Evolutionary conservation across 2,329 filamentous ascomycete genomes (phyloP), one percentile per base, ranked within the genome.

Genomic region (Sporothrix phasma): DNA sequence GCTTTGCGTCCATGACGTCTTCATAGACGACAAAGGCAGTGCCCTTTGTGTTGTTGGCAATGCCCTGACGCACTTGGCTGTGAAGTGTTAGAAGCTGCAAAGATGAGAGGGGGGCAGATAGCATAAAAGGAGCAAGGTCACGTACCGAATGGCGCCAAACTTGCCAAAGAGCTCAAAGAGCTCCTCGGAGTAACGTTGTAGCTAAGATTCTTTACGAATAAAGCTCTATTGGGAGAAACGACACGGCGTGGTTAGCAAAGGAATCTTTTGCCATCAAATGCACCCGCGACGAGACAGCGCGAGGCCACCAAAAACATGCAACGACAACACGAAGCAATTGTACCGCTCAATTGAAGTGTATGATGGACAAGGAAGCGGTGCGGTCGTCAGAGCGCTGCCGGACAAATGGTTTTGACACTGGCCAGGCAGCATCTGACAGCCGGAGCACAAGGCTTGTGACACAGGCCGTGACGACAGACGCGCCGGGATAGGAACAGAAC

Each of bases 141-240:
- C 86, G 73, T 88, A 94, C 91, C 92, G 89, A 76, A 97, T 93
- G 71, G 92, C 89, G 68, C 92, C 92, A 76, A 96, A 97, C 80
- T 96, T 96, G 77, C 90, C 92, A 81, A 99, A 99, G 75, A 99
- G 89, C 76, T 97, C 93, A 79, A 97, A 99, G 70, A 99, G 86
- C 79, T 97, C 92, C 80, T 97, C 92, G 73, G 89, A 74, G 92
- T 94, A 74, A 99, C 92, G 89, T 95, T 96, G 86, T 97, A 97
- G 88, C 92, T 96, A 69, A 97, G 86, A 86, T 99, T 97, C 90
- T 97, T 97, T 74, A 97, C 93, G 86, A 97, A 97, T 82, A 99
- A 90, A 88, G 94, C 93, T 88, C 93, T 96, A 71, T 68, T 69
- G 69, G 65, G 56, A 51, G 37, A 8, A 59, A 61, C 4, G 64